Conservation (phyloP, 768 basidiomycete species). For the Austroboletus eburneus region DNA sequence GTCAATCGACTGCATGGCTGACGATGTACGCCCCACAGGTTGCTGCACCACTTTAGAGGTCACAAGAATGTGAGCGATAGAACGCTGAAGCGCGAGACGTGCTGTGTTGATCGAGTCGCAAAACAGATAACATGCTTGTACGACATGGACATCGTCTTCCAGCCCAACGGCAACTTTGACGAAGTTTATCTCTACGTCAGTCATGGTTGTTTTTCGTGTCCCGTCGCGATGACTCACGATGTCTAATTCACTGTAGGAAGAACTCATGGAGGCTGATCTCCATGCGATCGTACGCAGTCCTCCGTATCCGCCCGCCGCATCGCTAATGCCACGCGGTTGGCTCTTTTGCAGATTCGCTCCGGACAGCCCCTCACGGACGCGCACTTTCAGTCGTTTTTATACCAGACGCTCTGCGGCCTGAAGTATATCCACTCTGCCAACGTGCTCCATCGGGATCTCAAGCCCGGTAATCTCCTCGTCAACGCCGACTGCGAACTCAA, state of each 20-base stretch:
- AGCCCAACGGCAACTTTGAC: conserved; percentile 87
- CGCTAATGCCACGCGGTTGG: background rate
- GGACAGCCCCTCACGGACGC: conserved; percentile 87
- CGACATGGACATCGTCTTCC: conserved; percentile 97
- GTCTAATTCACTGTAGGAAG: conserved; percentile 59
- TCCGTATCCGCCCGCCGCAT: background rate
- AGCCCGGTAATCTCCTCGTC: conserved; percentile 92
- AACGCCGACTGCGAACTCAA: conserved; percentile 98
- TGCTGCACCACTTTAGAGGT: conserved; percentile 96
- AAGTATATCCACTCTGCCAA: conserved; percentile 99
- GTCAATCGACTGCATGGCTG: conserved; percentile 3
- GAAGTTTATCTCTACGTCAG: conserved; percentile 92
- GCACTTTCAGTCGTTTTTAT: conserved; percentile 96
- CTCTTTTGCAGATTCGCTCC: conserved; percentile 60
- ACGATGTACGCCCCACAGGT: conserved; percentile 51
- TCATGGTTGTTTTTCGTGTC: conserved; percentile 10
- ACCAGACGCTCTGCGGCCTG: conserved; percentile 96
- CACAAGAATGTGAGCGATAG: conserved; percentile 84
- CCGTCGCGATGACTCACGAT: background rate
- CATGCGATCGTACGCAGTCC: conserved; percentile 81
- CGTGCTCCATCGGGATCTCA: conserved; percentile 92
- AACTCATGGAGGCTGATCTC: conserved; percentile 99
- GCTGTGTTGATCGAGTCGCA: conserved; percentile 8
- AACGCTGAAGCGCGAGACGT: too few relatives aligned
- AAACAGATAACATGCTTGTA: conserved; percentile 90